A percentile compares a stretch with the other conserved stretches of the same genome.
Evolutionary conservation across 257 asterid species (phyloP).

Genomic region (Solanum peruvianum): DNA sequence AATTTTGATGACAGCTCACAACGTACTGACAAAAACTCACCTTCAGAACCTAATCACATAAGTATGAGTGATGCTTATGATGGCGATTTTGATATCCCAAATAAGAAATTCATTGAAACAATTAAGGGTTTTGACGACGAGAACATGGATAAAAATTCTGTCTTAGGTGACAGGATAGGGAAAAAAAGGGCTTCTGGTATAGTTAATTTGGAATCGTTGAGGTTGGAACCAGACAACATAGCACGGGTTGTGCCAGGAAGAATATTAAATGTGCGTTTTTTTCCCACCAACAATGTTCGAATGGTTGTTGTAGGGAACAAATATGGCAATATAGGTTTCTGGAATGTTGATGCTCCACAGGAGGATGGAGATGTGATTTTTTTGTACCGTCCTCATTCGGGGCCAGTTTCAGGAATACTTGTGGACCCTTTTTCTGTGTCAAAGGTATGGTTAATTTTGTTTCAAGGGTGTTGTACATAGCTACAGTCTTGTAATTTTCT

Average conservation of each 20-base stretch:
- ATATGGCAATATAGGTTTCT: conserved; percentile 68
- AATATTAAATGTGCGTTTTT: conserved; percentile 50
- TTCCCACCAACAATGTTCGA: conserved; percentile 45
- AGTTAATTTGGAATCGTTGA: conserved; percentile 36
- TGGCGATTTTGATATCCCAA: conserved; percentile 30
- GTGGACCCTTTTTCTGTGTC: conserved; percentile 48
- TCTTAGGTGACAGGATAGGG: background rate
- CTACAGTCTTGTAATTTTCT: background rate
- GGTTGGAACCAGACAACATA: conserved; percentile 49
- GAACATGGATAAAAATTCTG: conserved; percentile 3
- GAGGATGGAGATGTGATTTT: conserved; percentile 62
- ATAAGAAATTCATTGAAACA: conserved; percentile 22
- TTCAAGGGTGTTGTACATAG: background rate
- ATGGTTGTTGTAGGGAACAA: conserved; percentile 80
- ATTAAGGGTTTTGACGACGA: conserved; percentile 15
- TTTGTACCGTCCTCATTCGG: conserved; percentile 65
- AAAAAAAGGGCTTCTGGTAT: conserved; percentile 21
- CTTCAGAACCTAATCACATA: conserved; percentile 35
- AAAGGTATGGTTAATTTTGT: conserved; percentile 30
- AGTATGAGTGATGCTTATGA: conserved; percentile 41
- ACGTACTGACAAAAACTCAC: background rate
- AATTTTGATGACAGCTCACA: conserved; percentile 26
- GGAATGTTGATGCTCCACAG: conserved; percentile 53
- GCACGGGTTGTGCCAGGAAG: conserved; percentile 72
- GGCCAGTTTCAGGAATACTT: conserved; percentile 65